Percentiles rank a stretch among this genome's conserved stretches.
These are phyloP conservation scores for Forsythia viridissima DNA, from an alignment of 257 asterid species.

Conservation along the genomic window DNA sequence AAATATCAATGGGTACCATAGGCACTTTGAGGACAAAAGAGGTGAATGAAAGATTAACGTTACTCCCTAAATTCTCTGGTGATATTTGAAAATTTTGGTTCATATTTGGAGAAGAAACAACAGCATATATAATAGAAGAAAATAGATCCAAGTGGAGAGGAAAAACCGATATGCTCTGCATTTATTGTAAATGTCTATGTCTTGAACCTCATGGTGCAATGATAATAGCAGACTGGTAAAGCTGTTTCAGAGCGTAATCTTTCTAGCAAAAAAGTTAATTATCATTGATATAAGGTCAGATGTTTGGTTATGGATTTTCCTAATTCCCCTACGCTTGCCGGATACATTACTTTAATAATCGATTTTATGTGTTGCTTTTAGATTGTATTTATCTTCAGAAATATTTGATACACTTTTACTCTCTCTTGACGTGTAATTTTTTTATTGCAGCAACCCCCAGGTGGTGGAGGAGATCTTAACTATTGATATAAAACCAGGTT, in stretches of 20 bases:
- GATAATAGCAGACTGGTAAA: too few species aligned
- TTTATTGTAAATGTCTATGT: too few species aligned
- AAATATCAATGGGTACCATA: not conserved
- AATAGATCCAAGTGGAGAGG: too few species aligned
- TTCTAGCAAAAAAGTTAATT: not conserved
- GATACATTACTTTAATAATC: not conserved
- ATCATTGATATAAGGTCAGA: not conserved
- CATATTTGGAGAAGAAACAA: too few species aligned
- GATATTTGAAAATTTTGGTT: too few species aligned
- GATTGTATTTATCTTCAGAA: not conserved
- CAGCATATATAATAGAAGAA: too few species aligned
- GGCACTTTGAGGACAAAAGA: not conserved
- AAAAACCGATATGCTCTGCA: too few species aligned
- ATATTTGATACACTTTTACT: conserved; percentile 4
- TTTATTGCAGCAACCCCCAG: conserved; percentile 56
- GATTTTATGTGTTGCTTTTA: not conserved
- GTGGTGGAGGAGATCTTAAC: conserved; percentile 76
- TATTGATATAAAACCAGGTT: conserved; percentile 87
- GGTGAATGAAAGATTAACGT: not conserved
- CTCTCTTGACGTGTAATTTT: conserved; percentile 19
- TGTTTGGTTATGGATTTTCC: not conserved
- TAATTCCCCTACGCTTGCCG: not conserved
- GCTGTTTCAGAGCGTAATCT: too few species aligned
- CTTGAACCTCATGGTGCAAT: too few species aligned
- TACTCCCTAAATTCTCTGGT: not conserved